These are phyloP conservation scores for Penicillium palitans DNA, from an alignment of 2,329 filamentous ascomycete species.

Conservation along the genomic window DNA sequence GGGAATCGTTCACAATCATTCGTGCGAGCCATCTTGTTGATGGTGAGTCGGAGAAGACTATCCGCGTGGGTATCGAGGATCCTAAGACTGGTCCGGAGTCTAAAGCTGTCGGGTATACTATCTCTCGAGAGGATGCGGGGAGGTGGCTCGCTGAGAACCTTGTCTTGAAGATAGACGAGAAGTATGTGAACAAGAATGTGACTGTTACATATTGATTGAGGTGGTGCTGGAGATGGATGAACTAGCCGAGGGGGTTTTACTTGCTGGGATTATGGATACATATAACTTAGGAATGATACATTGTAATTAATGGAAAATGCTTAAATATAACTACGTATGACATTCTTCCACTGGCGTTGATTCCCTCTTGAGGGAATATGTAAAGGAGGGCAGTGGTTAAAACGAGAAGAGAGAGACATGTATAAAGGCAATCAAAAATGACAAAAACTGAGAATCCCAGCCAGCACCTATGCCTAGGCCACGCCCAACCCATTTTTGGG, in stretches of 20 bases:
- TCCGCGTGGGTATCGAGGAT: slow-evolving; percentile 30
- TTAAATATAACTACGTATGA: too few species aligned
- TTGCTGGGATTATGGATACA: background rate
- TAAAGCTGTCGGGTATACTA: slow-evolving; percentile 36
- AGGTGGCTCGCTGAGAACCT: slow-evolving; percentile 20
- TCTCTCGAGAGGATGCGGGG: slow-evolving; percentile 35
- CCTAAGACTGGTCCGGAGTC: slow-evolving; percentile 32
- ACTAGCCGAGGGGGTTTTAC: background rate
- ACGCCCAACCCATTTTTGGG: too few species aligned
- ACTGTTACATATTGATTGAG: slow-evolving; percentile 2
- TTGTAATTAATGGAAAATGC: background rate
- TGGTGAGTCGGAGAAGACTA: slow-evolving; percentile 23
- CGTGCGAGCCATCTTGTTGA: slow-evolving; percentile 38
- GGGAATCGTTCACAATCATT: slow-evolving; percentile 29
- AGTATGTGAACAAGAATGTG: slow-evolving; percentile 9
- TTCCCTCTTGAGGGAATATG: too few species aligned
- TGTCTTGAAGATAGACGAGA: background rate
- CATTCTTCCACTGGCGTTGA: too few species aligned
- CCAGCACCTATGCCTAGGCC: too few species aligned
- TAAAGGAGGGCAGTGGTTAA: too few species aligned
- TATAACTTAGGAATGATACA: background rate
- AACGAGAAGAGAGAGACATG: too few species aligned
- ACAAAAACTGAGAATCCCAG: too few species aligned
- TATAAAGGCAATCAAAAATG: too few species aligned
- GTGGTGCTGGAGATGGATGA: background rate